A percentile compares a stretch with the other conserved stretches of the same genome.
These are phyloP conservation scores for Cytospora paraplurivora DNA, from an alignment of 2,329 filamentous ascomycete genomes.

Conservation along the genomic window DNA sequence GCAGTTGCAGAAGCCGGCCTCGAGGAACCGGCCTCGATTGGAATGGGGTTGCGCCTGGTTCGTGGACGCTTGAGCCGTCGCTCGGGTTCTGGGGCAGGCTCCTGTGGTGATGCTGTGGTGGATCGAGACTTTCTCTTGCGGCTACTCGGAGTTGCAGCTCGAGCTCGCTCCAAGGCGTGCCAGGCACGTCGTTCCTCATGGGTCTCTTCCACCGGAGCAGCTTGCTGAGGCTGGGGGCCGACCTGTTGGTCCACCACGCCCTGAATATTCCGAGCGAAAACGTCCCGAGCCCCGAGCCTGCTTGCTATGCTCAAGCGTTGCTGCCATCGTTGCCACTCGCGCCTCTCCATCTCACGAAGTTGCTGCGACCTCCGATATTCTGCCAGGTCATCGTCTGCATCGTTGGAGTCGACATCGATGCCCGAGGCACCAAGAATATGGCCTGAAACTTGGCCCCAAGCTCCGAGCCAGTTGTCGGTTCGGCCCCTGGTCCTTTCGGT, in stretches of 20 bases:
- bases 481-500: slow-evolving; percentile 64
- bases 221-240: slow-evolving; percentile 41
- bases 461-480: slow-evolving; percentile 83
- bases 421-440: slow-evolving; percentile 68
- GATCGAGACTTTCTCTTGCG: slow-evolving; percentile 78
- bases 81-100: slow-evolving; percentile 70
- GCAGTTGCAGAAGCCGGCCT: slow-evolving; percentile 30
- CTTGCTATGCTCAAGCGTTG: slow-evolving; percentile 80
- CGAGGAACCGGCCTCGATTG: slow-evolving; percentile 49
- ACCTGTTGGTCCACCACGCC: slow-evolving; percentile 59
- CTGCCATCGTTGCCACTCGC: slow-evolving; percentile 74
- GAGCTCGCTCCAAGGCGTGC: slow-evolving; percentile 86
- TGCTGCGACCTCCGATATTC: slow-evolving; percentile 56
- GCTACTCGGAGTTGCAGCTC: slow-evolving; percentile 52
- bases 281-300: slow-evolving; percentile 72
- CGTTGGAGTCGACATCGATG: slow-evolving; percentile 82
- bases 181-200: slow-evolving; percentile 82
- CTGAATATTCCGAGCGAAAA: slow-evolving; percentile 66
- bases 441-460: slow-evolving; percentile 70
- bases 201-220: slow-evolving; percentile 63
- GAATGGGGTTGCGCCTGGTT: slow-evolving; percentile 65
- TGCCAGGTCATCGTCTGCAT: slow-evolving; percentile 66
- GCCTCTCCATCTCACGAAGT: slow-evolving; percentile 54
- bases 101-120: slow-evolving; percentile 68
- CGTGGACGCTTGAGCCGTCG: slow-evolving; percentile 86